Percentiles rank a stretch among this genome's conserved stretches.
phyloP scores from a whole-genome alignment of 306 rosid genomes.

The Prinsepia uniflora region DNA sequence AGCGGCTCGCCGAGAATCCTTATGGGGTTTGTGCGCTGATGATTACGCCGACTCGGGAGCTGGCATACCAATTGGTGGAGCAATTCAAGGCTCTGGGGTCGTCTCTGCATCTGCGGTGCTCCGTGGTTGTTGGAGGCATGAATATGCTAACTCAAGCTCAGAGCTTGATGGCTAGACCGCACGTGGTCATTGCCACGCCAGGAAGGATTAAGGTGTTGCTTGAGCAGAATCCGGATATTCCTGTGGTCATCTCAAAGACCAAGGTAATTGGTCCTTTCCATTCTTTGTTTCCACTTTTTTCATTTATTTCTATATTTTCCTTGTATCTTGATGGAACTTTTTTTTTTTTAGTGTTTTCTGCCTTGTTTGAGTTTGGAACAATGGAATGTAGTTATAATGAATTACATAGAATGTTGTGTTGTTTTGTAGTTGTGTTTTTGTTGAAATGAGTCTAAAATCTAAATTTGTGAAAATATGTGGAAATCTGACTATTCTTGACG shows the following conservation, averaged over 20 bases:
- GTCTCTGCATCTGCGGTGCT: conserved; percentile 49
- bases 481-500: background rate
- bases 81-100: conserved; percentile 81
- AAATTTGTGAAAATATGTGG: background rate
- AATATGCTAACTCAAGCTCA: conserved; percentile 61
- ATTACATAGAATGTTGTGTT: background rate
- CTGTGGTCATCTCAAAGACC: conserved; percentile 54
- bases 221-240: conserved; percentile 57
- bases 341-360: no score
- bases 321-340: no score
- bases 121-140: conserved; percentile 83
- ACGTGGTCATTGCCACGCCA: conserved; percentile 78
- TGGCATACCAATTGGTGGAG: conserved; percentile 74
- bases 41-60: conserved; percentile 79
- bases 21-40: conserved; percentile 75
- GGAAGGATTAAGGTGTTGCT: conserved; percentile 77
- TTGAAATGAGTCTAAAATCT: no score
- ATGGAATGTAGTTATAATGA: background rate
- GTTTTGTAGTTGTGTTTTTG: no score
- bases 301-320: background rate
- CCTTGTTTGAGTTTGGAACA: background rate
- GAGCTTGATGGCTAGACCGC: conserved; percentile 62
- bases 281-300: background rate
- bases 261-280: conserved; percentile 43
- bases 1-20: conserved; percentile 59